phyloP scores from a whole-genome alignment of 2,329 filamentous ascomycete species.

The Colletotrichum higginsianum region DNA sequence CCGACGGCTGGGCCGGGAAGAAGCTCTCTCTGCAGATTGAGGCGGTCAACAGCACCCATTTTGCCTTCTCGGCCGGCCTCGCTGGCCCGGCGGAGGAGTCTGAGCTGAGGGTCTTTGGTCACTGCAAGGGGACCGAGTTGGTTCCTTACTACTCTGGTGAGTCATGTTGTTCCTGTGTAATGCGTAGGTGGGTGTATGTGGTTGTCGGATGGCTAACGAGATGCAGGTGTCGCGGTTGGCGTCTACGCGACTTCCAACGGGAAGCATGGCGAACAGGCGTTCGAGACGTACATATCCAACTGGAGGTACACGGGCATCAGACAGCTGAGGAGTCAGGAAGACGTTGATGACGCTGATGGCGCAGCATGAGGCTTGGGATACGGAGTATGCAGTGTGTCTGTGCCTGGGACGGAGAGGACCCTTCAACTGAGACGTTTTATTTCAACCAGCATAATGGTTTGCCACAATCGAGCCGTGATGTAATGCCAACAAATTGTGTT shows the following conservation, averaged over 20 bases:
- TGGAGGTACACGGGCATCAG: conserved; percentile 24
- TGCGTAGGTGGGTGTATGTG: too few species aligned
- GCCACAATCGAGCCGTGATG: too few species aligned
- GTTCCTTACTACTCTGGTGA: conserved; percentile 43
- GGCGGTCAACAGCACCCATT: conserved; percentile 39
- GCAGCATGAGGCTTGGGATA: neutral
- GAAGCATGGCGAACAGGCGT: conserved; percentile 42
- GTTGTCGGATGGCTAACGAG: neutral
- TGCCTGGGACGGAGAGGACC: neutral
- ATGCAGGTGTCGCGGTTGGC: conserved; percentile 21
- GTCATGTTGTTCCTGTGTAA: conserved; percentile 41
- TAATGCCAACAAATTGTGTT: too few species aligned
- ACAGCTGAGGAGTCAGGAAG: conserved; percentile 30
- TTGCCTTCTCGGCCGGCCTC: conserved; percentile 33
- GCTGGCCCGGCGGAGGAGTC: neutral
- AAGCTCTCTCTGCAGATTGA: conserved; percentile 37
- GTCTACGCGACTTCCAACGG: conserved; percentile 40
- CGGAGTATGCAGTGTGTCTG: neutral
- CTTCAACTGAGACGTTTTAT: neutral
- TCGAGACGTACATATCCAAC: conserved; percentile 39
- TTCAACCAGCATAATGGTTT: too few species aligned
- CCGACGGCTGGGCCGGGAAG: conserved; percentile 25
- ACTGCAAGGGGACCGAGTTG: conserved; percentile 39
- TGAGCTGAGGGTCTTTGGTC: conserved; percentile 29
- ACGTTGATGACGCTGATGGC: conserved; percentile 9